phyloP scores from a whole-genome alignment of 768 basidiomycete species.

The Suillus luteus region DNA sequence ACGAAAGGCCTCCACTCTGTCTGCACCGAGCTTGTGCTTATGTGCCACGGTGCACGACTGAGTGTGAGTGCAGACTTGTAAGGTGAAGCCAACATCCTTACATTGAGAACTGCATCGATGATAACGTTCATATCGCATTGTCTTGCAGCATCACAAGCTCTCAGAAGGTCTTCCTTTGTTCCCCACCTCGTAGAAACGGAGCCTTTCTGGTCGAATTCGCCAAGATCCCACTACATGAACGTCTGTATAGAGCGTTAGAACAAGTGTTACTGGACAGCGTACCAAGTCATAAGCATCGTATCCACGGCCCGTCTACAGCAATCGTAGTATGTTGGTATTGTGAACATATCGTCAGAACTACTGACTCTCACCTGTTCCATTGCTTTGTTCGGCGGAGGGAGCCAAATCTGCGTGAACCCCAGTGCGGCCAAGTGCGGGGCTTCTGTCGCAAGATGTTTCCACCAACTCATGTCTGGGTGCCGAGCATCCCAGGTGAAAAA shows the following conservation, averaged over 20 bases:
- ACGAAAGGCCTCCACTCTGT: slow-evolving; percentile 65
- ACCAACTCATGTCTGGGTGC: slow-evolving; percentile 69
- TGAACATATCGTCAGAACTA: slow-evolving; percentile 13
- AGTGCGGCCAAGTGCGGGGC: slow-evolving; percentile 61
- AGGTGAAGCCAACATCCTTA: slow-evolving; percentile 34
- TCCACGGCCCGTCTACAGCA: slow-evolving; percentile 62
- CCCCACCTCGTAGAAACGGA: slow-evolving; percentile 81
- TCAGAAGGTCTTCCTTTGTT: slow-evolving; percentile 73
- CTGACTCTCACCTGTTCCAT: slow-evolving; percentile 49
- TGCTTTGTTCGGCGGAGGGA: slow-evolving; percentile 84
- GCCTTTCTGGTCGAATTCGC: slow-evolving; percentile 82
- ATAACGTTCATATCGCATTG: slow-evolving; percentile 71
- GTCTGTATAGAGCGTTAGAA: not conserved
- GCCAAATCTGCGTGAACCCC: slow-evolving; percentile 81
- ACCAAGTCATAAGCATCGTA: slow-evolving; percentile 90
- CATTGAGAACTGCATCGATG: slow-evolving; percentile 90
- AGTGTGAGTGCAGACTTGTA: slow-evolving; percentile 10
- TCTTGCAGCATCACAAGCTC: slow-evolving; percentile 68
- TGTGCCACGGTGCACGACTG: slow-evolving; percentile 9
- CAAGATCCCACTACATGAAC: slow-evolving; percentile 73
- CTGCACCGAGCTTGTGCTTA: slow-evolving; percentile 86
- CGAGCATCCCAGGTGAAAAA: slow-evolving; percentile 83
- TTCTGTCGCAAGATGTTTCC: slow-evolving; percentile 71
- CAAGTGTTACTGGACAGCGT: slow-evolving; percentile 19
- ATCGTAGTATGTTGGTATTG: slow-evolving; percentile 13